Evolutionary conservation across 2,329 filamentous ascomycete species (phyloP).

Genomic region (Aspergillus ibericus): DNA sequence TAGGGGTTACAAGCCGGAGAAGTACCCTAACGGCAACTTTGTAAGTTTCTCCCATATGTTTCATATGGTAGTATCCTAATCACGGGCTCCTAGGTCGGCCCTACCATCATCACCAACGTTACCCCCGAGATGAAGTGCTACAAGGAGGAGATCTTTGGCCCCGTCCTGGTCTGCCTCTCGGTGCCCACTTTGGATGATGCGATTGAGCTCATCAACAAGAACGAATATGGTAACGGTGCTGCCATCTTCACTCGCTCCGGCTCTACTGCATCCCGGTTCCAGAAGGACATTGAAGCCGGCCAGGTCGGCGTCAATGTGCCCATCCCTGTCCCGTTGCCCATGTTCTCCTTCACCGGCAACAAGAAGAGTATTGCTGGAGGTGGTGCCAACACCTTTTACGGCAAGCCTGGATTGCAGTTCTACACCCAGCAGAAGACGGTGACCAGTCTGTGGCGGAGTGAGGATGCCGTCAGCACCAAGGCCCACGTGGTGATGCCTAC

Average conservation of each 20-base stretch:
- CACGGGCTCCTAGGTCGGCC: slow-evolving; percentile 51
- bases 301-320: slow-evolving; percentile 68
- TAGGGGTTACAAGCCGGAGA: slow-evolving; percentile 59
- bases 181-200: slow-evolving; percentile 62
- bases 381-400: slow-evolving; percentile 92
- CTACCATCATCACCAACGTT: slow-evolving; percentile 66
- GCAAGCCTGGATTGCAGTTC: slow-evolving; percentile 86
- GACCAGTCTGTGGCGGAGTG: slow-evolving; percentile 82
- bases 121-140: slow-evolving; percentile 67
- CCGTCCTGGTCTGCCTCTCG: slow-evolving; percentile 63
- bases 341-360: slow-evolving; percentile 67
- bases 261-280: slow-evolving; percentile 61
- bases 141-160: slow-evolving; percentile 66
- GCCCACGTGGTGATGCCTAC: slow-evolving; percentile 88
- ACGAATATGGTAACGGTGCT: slow-evolving; percentile 67
- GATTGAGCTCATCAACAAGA: slow-evolving; percentile 63
- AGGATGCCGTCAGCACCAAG: slow-evolving; percentile 82
- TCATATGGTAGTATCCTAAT: neutral
- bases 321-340: slow-evolving; percentile 62
- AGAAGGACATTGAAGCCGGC: slow-evolving; percentile 65
- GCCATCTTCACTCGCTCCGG: slow-evolving; percentile 66
- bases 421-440: slow-evolving; percentile 99
- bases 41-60: slow-evolving; percentile 40
- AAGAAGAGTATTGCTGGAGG: slow-evolving; percentile 92
- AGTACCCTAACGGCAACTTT: slow-evolving; percentile 67